Evolutionary conservation across 306 rosid genomes (phyloP).

Genomic region (Senna tora): DNA sequence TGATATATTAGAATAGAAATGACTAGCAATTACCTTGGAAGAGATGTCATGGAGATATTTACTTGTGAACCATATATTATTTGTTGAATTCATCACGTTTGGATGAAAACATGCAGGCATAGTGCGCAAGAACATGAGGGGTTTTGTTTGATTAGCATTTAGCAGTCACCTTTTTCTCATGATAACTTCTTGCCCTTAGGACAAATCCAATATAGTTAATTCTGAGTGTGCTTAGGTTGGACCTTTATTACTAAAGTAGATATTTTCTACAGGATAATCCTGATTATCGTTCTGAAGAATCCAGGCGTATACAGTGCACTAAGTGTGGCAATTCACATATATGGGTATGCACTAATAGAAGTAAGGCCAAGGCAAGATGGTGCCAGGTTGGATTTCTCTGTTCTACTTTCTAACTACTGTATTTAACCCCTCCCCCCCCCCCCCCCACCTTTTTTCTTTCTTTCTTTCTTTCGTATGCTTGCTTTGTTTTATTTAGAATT

Average conservation of each 20-base stretch:
- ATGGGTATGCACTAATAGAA: slow-evolving; percentile 98
- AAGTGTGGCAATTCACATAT: slow-evolving; percentile 95
- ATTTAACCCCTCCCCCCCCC: slow-evolving; percentile 13
- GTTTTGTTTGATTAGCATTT: slow-evolving; percentile 18
- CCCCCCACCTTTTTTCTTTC: slow-evolving; percentile 10
- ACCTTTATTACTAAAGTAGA: slow-evolving; percentile 22
- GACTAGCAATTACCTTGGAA: neutral
- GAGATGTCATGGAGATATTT: neutral
- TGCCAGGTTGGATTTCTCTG: slow-evolving; percentile 74
- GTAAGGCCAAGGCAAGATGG: slow-evolving; percentile 95
- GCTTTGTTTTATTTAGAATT: slow-evolving; percentile 10
- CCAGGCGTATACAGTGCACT: slow-evolving; percentile 93
- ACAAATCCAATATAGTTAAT: slow-evolving; percentile 3
- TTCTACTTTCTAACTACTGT: neutral
- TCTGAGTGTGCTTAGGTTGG: slow-evolving; percentile 2
- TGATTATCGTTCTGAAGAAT: slow-evolving; percentile 83
- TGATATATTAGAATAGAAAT: slow-evolving; percentile 5
- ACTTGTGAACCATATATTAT: neutral
- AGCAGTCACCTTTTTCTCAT: slow-evolving; percentile 16
- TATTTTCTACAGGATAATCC: slow-evolving; percentile 60
- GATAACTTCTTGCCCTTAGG: slow-evolving; percentile 18
- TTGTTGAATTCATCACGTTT: neutral
- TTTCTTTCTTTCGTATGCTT: neutral
- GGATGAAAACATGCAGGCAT: slow-evolving; percentile 1
- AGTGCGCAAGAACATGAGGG: neutral